Percentiles rank a stretch among this genome's conserved stretches.
These are phyloP conservation scores for Stemphylium vesicarium DNA, from an alignment of 2,329 filamentous ascomycete genomes.

Conservation along the genomic window DNA sequence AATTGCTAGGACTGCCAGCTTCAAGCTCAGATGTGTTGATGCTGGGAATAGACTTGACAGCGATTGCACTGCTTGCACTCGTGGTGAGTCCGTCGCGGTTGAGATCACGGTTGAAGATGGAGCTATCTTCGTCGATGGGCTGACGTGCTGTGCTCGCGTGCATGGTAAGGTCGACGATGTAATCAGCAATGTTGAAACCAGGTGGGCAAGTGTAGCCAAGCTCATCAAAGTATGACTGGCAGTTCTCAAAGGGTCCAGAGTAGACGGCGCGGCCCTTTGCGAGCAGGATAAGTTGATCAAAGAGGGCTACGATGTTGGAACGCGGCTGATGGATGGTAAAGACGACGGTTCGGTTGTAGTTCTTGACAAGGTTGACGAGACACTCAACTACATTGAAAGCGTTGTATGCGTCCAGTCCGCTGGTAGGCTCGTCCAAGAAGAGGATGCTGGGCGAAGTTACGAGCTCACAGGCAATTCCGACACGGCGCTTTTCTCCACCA, in stretches of 20 bases:
- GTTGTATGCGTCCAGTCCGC: constrained; percentile 93
- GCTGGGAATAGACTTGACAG: constrained; percentile 89
- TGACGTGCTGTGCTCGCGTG: constrained; percentile 73
- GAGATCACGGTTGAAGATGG: constrained; percentile 66
- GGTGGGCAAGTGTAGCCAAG: constrained; percentile 93
- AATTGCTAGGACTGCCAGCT: constrained; percentile 65
- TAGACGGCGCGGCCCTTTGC: constrained; percentile 91
- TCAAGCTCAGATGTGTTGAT: constrained; percentile 77
- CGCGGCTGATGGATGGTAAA: constrained; percentile 98
- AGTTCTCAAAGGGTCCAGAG: constrained; percentile 86
- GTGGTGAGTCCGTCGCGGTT: constrained; percentile 70
- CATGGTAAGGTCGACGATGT: constrained; percentile 97
- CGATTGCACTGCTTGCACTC: constrained; percentile 83
- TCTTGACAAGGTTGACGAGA: constrained; percentile 91
- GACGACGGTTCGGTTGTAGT: constrained; percentile 94
- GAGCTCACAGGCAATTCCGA: constrained; percentile 95
- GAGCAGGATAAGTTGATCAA: constrained; percentile 90
- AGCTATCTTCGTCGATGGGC: constrained; percentile 62
- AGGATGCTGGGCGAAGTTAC: constrained; percentile 97
- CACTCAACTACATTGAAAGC: constrained; percentile 98
- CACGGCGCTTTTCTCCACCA: constrained; percentile 92
- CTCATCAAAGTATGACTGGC: constrained; percentile 89
- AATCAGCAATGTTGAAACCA: constrained; percentile 98
- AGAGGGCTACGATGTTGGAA: constrained; percentile 97
- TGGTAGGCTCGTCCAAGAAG: constrained; percentile 96